These are phyloP conservation scores for Vigna reflexopilosa DNA, from an alignment of 306 rosid species.

Conservation along the genomic window DNA sequence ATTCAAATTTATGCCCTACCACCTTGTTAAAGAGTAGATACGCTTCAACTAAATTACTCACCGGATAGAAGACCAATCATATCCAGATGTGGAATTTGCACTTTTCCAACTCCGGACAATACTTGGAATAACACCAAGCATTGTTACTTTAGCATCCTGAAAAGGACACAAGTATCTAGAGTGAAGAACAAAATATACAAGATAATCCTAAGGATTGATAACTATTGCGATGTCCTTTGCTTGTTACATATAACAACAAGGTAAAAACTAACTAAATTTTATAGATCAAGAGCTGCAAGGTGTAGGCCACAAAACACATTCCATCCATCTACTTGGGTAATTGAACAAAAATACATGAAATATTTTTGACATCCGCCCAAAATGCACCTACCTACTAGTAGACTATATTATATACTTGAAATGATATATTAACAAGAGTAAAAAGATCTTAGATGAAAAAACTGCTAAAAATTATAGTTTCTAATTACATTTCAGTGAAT, in stretches of 20 bases:
- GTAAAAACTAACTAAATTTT: background rate
- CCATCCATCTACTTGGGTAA: background rate
- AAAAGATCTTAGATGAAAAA: background rate
- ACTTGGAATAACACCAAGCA: slow-evolving; percentile 98
- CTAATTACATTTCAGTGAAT: background rate
- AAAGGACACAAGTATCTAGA: slow-evolving; percentile 15
- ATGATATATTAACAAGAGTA: background rate
- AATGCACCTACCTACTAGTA: background rate
- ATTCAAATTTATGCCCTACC: slow-evolving; percentile 31
- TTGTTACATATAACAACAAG: background rate
- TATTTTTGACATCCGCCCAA: slow-evolving; percentile 13
- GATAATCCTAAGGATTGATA: background rate
- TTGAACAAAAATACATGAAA: slow-evolving; percentile 16
- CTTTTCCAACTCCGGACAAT: slow-evolving; percentile 90
- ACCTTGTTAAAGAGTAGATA: background rate
- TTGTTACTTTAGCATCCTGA: slow-evolving; percentile 84
- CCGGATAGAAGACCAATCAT: slow-evolving; percentile 93
- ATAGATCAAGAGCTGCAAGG: slow-evolving; percentile 17
- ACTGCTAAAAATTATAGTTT: slow-evolving; percentile 1
- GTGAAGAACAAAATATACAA: slow-evolving; percentile 28
- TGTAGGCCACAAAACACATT: slow-evolving; percentile 22
- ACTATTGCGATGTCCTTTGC: slow-evolving; percentile 12
- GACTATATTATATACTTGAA: slow-evolving; percentile 19
- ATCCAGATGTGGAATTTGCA: slow-evolving; percentile 70
- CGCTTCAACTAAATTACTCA: slow-evolving; percentile 46